phyloP scores from a whole-genome alignment of 2,329 filamentous ascomycete genomes.

The Colletotrichum agaves region DNA sequence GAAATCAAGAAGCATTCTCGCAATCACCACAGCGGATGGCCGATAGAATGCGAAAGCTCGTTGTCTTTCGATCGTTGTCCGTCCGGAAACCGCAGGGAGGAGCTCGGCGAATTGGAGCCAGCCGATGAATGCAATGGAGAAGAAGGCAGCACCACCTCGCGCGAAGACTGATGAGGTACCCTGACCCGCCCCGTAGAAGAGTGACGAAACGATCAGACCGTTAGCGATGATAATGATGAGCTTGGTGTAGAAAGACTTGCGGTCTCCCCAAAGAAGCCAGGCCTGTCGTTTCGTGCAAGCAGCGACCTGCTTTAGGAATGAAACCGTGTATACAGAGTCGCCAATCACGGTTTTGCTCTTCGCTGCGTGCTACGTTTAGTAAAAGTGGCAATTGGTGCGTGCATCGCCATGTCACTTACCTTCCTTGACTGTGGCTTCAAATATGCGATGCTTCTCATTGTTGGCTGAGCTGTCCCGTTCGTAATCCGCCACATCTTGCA shows the following conservation, averaged over 20 bases:
- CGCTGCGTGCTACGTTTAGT: slow-evolving; percentile 43
- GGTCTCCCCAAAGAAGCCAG: slow-evolving; percentile 82
- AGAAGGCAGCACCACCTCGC: slow-evolving; percentile 20
- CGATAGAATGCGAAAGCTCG: slow-evolving; percentile 33
- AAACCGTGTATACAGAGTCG: slow-evolving; percentile 81
- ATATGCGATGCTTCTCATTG: slow-evolving; percentile 42
- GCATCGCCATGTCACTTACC: neutral
- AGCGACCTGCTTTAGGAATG: slow-evolving; percentile 76
- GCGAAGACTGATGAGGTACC: slow-evolving; percentile 28
- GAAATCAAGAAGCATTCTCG: slow-evolving; percentile 26
- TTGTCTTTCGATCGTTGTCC: slow-evolving; percentile 33
- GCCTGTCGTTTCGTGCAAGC: slow-evolving; percentile 78
- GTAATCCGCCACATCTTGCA: slow-evolving; percentile 63
- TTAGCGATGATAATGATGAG: slow-evolving; percentile 82
- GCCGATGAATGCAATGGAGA: slow-evolving; percentile 37
- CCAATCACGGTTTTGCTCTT: slow-evolving; percentile 76
- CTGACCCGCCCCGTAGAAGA: slow-evolving; percentile 76
- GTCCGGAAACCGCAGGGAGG: slow-evolving; percentile 21
- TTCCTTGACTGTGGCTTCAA: slow-evolving; percentile 26
- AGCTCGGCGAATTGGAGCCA: slow-evolving; percentile 38
- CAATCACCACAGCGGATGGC: slow-evolving; percentile 34
- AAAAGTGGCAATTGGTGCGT: neutral
- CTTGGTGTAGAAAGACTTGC: slow-evolving; percentile 80
- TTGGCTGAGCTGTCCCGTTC: slow-evolving; percentile 49
- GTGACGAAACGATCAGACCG: slow-evolving; percentile 77